Evolutionary conservation across 495 filamentous ascomycete species (phyloP).

Genomic region (Podospora pseudocomata): DNA sequence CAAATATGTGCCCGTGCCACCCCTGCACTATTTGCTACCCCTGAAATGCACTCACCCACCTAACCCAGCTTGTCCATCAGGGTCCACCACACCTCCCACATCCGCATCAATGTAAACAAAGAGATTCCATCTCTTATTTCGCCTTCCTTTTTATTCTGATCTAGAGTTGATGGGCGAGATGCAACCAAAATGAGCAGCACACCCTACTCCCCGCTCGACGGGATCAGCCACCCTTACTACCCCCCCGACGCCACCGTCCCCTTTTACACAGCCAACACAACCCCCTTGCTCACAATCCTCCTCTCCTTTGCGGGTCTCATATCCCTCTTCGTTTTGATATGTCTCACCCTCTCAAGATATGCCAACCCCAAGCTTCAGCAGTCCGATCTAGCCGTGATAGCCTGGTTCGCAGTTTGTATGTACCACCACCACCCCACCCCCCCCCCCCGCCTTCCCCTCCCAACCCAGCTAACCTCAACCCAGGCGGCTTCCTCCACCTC

Average conservation of each 20-base stretch:
- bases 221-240: constrained; percentile 63
- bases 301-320: constrained; percentile 45
- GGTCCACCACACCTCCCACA: no score
- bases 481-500: constrained; percentile 62
- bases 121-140: background rate
- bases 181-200: background rate
- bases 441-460: background rate
- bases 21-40: no score
- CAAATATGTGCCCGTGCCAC: no score
- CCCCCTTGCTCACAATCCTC: constrained; percentile 47
- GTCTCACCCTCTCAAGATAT: constrained; percentile 40
- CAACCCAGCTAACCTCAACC: background rate
- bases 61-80: no score
- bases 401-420: constrained; percentile 56
- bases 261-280: constrained; percentile 54
- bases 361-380: constrained; percentile 37
- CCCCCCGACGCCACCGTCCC: constrained; percentile 59
- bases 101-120: background rate
- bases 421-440: constrained; percentile 10
- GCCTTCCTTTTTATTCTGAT: no score
- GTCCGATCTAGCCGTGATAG: constrained; percentile 37
- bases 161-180: background rate
- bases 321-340: constrained; percentile 41
- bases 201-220: background rate
- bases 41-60: no score